Evolutionary conservation across 2,329 filamentous ascomycete species (phyloP).

Genomic region (Exserohilum turcica): DNA sequence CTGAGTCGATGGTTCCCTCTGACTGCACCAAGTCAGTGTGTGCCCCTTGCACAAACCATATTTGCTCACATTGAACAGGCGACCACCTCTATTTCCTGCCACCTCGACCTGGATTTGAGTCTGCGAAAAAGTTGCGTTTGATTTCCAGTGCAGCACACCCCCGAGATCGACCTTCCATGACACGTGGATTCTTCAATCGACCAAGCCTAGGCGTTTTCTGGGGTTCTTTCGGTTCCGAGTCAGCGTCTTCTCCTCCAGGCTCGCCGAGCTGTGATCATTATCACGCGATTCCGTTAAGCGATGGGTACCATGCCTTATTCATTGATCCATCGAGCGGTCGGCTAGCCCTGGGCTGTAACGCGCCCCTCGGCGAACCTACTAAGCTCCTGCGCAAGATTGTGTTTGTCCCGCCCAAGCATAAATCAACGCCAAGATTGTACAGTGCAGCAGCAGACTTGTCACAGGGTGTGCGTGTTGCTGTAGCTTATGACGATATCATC

Average conservation of each 20-base stretch:
- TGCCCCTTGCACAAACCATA: not conserved
- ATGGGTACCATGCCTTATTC: conserved; percentile 69
- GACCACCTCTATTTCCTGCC: conserved; percentile 67
- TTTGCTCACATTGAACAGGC: conserved; percentile 1
- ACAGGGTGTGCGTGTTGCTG: conserved; percentile 64
- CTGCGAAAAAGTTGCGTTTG: conserved; percentile 62
- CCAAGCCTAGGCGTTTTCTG: conserved; percentile 26
- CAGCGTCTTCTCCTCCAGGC: conserved; percentile 6
- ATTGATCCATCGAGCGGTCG: conserved; percentile 63
- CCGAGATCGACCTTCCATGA: conserved; percentile 35
- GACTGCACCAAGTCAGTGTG: conserved; percentile 52
- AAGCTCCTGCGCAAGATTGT: conserved; percentile 65
- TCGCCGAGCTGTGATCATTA: conserved; percentile 60
- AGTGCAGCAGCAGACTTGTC: conserved; percentile 61
- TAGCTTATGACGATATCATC: conserved; percentile 59
- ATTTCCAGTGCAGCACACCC: conserved; percentile 65
- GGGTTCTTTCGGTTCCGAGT: conserved; percentile 32
- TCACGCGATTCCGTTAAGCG: conserved; percentile 66
- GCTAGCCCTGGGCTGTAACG: conserved; percentile 66
- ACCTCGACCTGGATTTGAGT: conserved; percentile 57
- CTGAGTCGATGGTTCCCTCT: conserved; percentile 62
- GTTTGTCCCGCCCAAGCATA: conserved; percentile 52
- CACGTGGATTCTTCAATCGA: conserved; percentile 24
- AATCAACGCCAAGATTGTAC: conserved; percentile 58
- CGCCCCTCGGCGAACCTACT: conserved; percentile 60